A percentile compares a stretch with the other conserved stretches of the same genome.
Conservation (phyloP, 495 filamentous ascomycete genomes). For the Sabuloglossum arenarium region DNA sequence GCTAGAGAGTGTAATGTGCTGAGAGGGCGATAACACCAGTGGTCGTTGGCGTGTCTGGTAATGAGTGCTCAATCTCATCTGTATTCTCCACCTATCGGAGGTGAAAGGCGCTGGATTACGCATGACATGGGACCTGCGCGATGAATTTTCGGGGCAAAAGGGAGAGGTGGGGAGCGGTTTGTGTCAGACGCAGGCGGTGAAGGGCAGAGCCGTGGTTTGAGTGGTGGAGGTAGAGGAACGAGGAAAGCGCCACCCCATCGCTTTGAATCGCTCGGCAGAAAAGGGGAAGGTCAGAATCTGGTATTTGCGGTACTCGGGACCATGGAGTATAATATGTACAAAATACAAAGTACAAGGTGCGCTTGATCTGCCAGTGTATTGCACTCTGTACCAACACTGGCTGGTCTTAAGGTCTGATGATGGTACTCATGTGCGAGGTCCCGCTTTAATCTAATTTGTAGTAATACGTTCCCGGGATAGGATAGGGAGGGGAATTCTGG, state of each 20-base stretch:
- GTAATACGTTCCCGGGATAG: not conserved
- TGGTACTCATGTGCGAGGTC: not conserved
- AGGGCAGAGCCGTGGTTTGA: not conserved
- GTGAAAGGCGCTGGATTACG: no score
- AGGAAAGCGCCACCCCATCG: not conserved
- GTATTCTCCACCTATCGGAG: no score
- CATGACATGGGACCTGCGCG: not conserved
- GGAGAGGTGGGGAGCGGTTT: no score
- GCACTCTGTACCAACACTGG: not conserved
- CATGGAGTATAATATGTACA: no score
- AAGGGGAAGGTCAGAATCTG: not conserved
- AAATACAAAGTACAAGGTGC: no score
- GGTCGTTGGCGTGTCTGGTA: no score
- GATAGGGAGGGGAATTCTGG: no score
- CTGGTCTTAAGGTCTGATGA: not conserved
- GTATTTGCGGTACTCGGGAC: not conserved
- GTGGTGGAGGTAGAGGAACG: no score
- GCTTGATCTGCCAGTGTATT: not conserved
- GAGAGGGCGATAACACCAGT: no score
- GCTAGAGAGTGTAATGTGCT: not conserved
- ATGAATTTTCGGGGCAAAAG: not conserved
- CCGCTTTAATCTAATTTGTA: not conserved
- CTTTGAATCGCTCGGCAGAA: not conserved
- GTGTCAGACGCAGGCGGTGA: not conserved
- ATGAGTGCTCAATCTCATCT: no score